These are phyloP conservation scores for Raphanus raphanistrum DNA, from an alignment of 345 rosid species.

Conservation along the genomic window DNA sequence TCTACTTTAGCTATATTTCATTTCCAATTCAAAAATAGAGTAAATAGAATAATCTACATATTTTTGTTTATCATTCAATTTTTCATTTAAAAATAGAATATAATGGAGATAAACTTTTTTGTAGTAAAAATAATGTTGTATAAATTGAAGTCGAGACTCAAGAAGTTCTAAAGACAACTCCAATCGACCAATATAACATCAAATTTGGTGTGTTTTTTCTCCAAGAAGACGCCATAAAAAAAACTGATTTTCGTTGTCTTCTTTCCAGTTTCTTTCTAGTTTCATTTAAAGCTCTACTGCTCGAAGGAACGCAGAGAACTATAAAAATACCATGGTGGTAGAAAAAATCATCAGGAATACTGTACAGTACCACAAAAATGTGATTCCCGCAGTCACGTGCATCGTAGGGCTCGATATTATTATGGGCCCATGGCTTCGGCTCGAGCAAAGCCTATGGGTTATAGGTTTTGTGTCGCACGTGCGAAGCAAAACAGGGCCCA, in stretches of 20 bases:
- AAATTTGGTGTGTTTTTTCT: neutral
- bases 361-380: neutral
- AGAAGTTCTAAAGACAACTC: neutral
- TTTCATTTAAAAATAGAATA: no score
- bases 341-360: neutral
- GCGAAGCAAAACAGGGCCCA: slow-evolving; percentile 15
- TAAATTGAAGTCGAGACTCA: no score
- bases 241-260: neutral
- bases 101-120: no score
- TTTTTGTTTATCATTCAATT: no score
- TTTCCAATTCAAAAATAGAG: no score
- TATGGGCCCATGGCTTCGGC: slow-evolving; percentile 14
- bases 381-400: neutral
- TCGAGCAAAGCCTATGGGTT: slow-evolving; percentile 13
- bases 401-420: neutral
- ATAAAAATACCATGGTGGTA: neutral
- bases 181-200: neutral
- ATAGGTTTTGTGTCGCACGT: slow-evolving; percentile 28
- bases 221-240: neutral
- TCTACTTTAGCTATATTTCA: no score
- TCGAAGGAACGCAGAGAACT: neutral
- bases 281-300: neutral
- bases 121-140: no score
- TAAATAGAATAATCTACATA: no score
- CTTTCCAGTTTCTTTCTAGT: neutral